Conservation (phyloP, 2,329 filamentous ascomycete genomes). For the Sporothrix pseudoabietina region DNA sequence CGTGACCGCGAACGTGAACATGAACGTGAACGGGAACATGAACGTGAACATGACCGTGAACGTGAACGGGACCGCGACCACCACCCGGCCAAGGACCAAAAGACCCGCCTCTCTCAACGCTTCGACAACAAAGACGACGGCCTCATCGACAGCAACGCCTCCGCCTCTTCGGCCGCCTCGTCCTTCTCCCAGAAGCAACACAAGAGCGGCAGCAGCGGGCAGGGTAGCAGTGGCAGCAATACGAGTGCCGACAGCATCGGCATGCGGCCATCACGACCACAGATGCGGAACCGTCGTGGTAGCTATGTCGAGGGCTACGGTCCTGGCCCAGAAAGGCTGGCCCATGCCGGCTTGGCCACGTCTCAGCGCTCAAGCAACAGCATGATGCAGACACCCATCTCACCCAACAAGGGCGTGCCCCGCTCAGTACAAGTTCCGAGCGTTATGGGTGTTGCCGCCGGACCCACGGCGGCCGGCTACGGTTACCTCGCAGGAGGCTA, state of each 20-base stretch:
- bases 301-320: conserved; percentile 42
- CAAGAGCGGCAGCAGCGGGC: conserved; percentile 25
- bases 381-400: conserved; percentile 24
- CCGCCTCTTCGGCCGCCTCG: conserved; percentile 18
- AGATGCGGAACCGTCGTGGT: conserved; percentile 34
- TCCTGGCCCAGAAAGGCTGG: conserved; percentile 31
- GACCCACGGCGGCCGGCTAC: background rate
- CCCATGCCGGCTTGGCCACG: background rate
- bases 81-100: conserved; percentile 37
- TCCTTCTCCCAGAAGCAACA: conserved; percentile 28
- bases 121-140: conserved; percentile 35
- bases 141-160: conserved; percentile 19
- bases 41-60: background rate
- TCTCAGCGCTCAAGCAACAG: conserved; percentile 8
- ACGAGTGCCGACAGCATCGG: conserved; percentile 39
- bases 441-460: background rate
- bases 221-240: conserved; percentile 20
- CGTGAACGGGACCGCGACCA: conserved; percentile 26
- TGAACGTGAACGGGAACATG: conserved; percentile 3
- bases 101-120: conserved; percentile 40
- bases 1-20: background rate
- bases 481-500: background rate
- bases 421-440: conserved; percentile 3
- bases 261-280: conserved; percentile 28
- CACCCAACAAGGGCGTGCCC: conserved; percentile 27